Evolutionary conservation across 805 yeast genomes (phyloP).

Genomic region (Pichia thaimueangensis): DNA sequence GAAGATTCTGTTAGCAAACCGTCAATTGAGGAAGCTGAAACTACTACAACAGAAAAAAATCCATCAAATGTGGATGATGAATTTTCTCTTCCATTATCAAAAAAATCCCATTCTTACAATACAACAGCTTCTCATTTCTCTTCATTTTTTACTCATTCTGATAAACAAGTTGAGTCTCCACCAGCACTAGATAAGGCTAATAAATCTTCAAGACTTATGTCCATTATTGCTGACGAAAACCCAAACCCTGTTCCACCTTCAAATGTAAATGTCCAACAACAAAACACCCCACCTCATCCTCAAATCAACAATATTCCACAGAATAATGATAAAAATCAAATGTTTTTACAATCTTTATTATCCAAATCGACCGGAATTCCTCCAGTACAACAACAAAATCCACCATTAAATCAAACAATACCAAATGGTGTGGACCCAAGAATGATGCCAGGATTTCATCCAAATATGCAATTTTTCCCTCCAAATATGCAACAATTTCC

Average conservation of each 20-base stretch:
- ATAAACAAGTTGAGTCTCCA: slow-evolving; percentile 17
- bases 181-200: neutral
- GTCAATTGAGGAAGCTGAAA: neutral
- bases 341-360: slow-evolving; percentile 2
- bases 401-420: neutral
- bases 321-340: slow-evolving; percentile 1
- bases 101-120: slow-evolving; percentile 12
- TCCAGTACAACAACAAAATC: neutral
- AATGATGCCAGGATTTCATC: slow-evolving; percentile 1
- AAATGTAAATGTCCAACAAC: slow-evolving; percentile 13
- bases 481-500: slow-evolving; percentile 1
- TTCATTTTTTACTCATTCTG: slow-evolving; percentile 29
- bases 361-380: neutral
- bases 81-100: slow-evolving; percentile 8
- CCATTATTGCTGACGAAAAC: neutral
- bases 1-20: neutral
- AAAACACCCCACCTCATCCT: neutral
- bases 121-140: slow-evolving; percentile 15
- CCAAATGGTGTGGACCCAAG: slow-evolving; percentile 1
- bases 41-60: neutral
- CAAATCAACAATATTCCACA: too few relatives aligned
- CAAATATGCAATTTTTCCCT: slow-evolving; percentile 1
- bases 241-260: neutral
- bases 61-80: slow-evolving; percentile 12
- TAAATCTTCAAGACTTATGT: slow-evolving; percentile 17